Base-by-base conservation (phyloP, 495 filamentous ascomycete genomes). In the Lichenothelia convexa region DNA sequence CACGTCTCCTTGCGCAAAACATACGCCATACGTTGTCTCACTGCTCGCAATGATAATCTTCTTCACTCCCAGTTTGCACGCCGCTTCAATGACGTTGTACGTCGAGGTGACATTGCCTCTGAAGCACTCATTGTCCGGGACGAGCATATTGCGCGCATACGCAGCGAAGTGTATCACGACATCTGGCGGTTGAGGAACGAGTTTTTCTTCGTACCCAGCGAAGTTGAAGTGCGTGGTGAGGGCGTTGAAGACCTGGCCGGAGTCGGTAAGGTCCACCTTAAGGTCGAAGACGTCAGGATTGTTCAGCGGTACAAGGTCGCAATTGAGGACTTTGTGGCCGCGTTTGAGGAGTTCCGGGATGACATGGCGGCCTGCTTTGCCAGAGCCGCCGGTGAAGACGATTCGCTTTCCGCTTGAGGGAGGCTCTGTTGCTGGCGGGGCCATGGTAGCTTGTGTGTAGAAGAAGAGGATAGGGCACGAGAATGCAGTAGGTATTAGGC, bases 141-240 rank as follows among this genome's bases (percentile, higher is more conserved):
- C 66, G 4, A 73, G 55, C 65, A 74, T 65, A 47, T 72, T 72
- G 27, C 70, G 59, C 0, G 72, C 61, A 44, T 68, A 67, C 3
- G 67, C 68, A 4, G 68, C 71, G 17, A 75, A 65, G 45, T 77
- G 70, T 32, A 75, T 71, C 8, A 77, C 63, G 0, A 64, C 70
- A 47, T 72, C 69, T 0, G 70, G 68, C 11, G 64, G 49, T 3
- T 41, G 35, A n/a, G 55, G 56, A 24, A 47, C 51, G 29, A 36
- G 47, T 39, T 45, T 60, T 33, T 33, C 48, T 34, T 56, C 61
- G 56, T 59, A 70, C 22, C 65, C 57, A 20, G 57, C 44, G 34
- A 68, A 56, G 46, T 63, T 55, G 53, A 71, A 75, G 45, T 71
- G 67, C 2, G 62, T 65, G 13, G 62, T 62, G 3, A 75, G 45